A percentile compares a stretch with the other conserved stretches of the same genome.
Evolutionary conservation across 306 rosid species (phyloP).

Genomic region (cucumber (Cucumis sativus)): Cucumber_9930_V3 NC_026660.2:20444501-20445000

Average conservation of each 20-base stretch:
- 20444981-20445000: slow-evolving; percentile 89
- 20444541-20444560: slow-evolving; percentile 60
- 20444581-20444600: slow-evolving; percentile 59
- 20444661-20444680: slow-evolving; percentile 95
- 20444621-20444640: slow-evolving; percentile 80
- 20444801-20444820: neutral
- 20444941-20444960: slow-evolving; percentile 41
- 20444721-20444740: slow-evolving; percentile 99
- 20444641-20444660: slow-evolving; percentile 76
- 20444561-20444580: slow-evolving; percentile 48
- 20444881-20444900: neutral
- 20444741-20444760: slow-evolving; percentile 7
- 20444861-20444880: neutral
- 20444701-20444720: slow-evolving; percentile 97
- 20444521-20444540: slow-evolving; percentile 34
- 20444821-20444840: neutral
- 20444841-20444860: neutral
- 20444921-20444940: slow-evolving; percentile 3
- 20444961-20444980: slow-evolving; percentile 96
- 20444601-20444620: slow-evolving; percentile 93
- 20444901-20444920: neutral
- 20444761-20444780: neutral
- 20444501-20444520: slow-evolving; percentile 37
- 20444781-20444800: neutral
- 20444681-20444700: slow-evolving; percentile 87